Evolutionary conservation across 495 filamentous ascomycete genomes (phyloP).

Genomic region (Aspergillus nanangensis): DNA sequence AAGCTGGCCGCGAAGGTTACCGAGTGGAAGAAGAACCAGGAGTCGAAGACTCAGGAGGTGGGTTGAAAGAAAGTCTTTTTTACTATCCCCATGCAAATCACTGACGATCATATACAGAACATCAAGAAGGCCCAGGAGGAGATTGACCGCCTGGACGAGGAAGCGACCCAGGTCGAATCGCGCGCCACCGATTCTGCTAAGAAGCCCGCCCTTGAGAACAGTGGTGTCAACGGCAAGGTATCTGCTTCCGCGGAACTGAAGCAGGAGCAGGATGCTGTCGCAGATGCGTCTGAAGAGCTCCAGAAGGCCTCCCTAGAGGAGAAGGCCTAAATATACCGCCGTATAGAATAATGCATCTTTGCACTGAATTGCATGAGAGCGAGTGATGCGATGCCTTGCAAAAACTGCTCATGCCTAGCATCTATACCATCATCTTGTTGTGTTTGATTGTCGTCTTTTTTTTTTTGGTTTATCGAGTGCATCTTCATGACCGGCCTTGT

Average conservation of each 20-base stretch:
- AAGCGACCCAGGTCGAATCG: slow-evolving; percentile 31
- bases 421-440: slow-evolving; percentile 2
- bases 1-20: slow-evolving; percentile 88
- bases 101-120: slow-evolving; percentile 48
- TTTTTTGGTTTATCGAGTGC: neutral
- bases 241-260: slow-evolving; percentile 49
- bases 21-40: slow-evolving; percentile 91
- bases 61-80: slow-evolving; percentile 20
- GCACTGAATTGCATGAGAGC: slow-evolving; percentile 10
- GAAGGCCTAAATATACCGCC: slow-evolving; percentile 25
- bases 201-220: slow-evolving; percentile 48
- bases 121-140: slow-evolving; percentile 67
- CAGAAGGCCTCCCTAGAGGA: slow-evolving; percentile 58
- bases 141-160: slow-evolving; percentile 60
- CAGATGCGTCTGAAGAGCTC: slow-evolving; percentile 54
- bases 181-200: slow-evolving; percentile 40
- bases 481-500: neutral
- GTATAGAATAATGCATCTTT: slow-evolving; percentile 12
- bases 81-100: neutral
- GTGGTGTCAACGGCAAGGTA: slow-evolving; percentile 47
- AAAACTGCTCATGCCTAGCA: slow-evolving; percentile 7
- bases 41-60: slow-evolving; percentile 87
- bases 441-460: neutral
- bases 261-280: slow-evolving; percentile 55
- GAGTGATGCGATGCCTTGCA: neutral